Evolutionary conservation across 2,329 filamentous ascomycete species (phyloP), one percentile per base, ranked within the genome.

Genomic region (Tolypocladium cylindrosporum): DNA sequence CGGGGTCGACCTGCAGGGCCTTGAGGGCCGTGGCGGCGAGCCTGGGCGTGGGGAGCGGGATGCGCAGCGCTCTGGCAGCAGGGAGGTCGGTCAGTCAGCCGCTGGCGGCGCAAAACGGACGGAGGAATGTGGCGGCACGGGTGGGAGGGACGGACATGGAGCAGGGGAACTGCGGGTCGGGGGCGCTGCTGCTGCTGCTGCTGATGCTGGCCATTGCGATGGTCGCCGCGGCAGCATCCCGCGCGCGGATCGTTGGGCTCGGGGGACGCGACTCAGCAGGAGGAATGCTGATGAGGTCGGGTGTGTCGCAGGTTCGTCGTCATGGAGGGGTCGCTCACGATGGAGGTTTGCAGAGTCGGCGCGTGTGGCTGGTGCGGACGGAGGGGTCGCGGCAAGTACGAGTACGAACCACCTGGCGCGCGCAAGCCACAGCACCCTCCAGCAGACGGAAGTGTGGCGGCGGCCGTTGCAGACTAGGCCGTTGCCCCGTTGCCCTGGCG

Each of bases 1-100:
- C 94, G 61, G 86, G 82, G 74, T 99, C 94, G 65, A 97, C 92
- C 59, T 86, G 79, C 50, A 97, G 81, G 43, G 91, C 84, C 65
- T 83, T 82, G 41, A 90, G 80, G 50, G 93, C 91, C 54, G 88
- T 85, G 53, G 79, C 80, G 56, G 93, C 91, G 53, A 97, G 85
- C 61, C 90, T 87, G 41, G 85, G 72, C 45, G 86, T 89, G 24
- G 92, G 92, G 69, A 97, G 88, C 51, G 94, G 93, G 59, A 94
- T 80, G 65, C 86, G 79, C 61, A 96, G 82, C 60, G 81, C 84
- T 67, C 90, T 92, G 68, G 62, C 4, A 27, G 24, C 2, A 57
- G 57, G 52, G 56, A 40, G 50, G 14, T 19, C 4, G 21, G 58
- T 57, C 57, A 16, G 9, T 19, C 40, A 41, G 40, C 16, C 27